These are phyloP conservation scores for Hanseniaspora guilliermondii DNA, from an alignment of 805 yeast species.

Conservation along the genomic window DNA sequence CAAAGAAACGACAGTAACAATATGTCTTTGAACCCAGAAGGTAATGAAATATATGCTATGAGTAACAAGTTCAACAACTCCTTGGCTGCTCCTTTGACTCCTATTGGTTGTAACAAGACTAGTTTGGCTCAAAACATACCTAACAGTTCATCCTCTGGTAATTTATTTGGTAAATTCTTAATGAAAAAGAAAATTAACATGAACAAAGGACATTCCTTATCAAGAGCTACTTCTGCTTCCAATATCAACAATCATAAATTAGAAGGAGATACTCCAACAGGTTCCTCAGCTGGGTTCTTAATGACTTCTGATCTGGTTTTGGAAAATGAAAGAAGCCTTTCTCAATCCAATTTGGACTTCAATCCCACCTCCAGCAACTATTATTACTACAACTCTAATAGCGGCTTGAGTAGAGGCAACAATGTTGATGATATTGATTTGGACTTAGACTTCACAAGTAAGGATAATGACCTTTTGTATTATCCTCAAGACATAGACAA, in stretches of 20 bases:
- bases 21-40: background rate
- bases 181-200: constrained; percentile 8
- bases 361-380: background rate
- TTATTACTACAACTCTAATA: constrained; percentile 8
- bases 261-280: background rate
- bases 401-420: constrained; percentile 12
- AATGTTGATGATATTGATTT: background rate
- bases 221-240: background rate
- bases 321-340: constrained; percentile 8
- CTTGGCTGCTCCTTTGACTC: constrained; percentile 10
- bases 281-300: background rate
- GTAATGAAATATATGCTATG: background rate
- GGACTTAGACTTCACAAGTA: background rate
- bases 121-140: background rate
- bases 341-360: background rate
- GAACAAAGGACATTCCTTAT: background rate
- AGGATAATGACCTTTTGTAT: background rate
- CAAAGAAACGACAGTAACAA: constrained; percentile 2
- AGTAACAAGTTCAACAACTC: background rate
- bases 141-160: background rate
- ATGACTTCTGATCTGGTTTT: background rate
- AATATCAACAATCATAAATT: background rate
- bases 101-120: constrained; percentile 13
- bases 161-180: constrained; percentile 11
- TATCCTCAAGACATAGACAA: constrained; percentile 3